Base-by-base conservation (phyloP, 208 protist species). In the Acanthamoeba triangularis region DNA sequence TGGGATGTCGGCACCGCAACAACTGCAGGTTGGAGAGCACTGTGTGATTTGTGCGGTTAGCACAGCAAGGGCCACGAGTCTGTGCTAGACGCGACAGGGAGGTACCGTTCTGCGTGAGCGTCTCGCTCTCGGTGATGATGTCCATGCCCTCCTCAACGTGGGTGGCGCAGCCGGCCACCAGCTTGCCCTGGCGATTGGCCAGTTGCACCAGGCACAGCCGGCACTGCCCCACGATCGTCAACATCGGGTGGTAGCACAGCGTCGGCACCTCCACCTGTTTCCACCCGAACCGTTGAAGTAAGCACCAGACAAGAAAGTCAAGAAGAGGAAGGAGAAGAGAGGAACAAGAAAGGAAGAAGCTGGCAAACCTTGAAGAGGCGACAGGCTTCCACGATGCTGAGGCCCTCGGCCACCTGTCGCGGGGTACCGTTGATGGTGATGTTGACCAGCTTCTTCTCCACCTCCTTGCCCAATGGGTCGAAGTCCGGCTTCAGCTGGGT, bases 231-330 rank as follows among this genome's bases (percentile, higher is more conserved):
- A 59, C 78, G 25, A 87, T 52, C 41, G 18, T 59, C 18, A 72
- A 10, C 76, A 61, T 78, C 16, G 95, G 95, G 82, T 96, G 95
- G 95, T 96, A 96, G 87, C 95, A 96, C 1, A 96, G 44, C n/a
- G 94, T 96, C 2, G 95, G 95, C 69, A 96, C 28, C 65, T 96
- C 78, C 7, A 87, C 47, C 78, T 87, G 78, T 18, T 2, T 20
- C 30, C 6, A 10, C 33, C 37, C 54, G 14, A 80, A 3, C n/a
- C 37, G 2, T 18, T 10, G 0, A 1, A 33, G 37, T 47, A 6
- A 80, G 18, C 72, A 47, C 16, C 18, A 13, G 13, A 37, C 65
- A 47, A 47, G 1, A 47, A 2, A 10, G 44, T 14, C 16, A 23
- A 35, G 5, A 0, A 61, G 2, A 1, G 23, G 6, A 37, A 52